Conservation (phyloP, 495 filamentous ascomycete genomes). For the Chaetomium fimeti region DNA sequence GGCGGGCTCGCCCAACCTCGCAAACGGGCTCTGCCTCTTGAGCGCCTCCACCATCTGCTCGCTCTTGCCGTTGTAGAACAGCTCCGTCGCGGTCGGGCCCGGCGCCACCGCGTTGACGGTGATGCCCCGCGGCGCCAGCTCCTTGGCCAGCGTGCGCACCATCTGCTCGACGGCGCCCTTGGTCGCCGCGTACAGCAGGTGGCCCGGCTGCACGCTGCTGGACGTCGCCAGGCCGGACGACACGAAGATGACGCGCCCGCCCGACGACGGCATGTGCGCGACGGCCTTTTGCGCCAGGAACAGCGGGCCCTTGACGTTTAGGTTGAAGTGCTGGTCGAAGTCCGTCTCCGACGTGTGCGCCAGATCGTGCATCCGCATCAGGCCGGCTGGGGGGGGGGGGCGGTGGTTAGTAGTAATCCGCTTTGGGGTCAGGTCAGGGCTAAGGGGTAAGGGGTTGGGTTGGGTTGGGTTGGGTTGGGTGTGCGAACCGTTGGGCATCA, state of each 20-base stretch:
- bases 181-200: conserved; percentile 60
- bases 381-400: conserved; percentile 43
- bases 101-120: conserved; percentile 64
- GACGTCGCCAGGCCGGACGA: conserved; percentile 52
- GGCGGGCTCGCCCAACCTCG: conserved; percentile 57
- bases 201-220: conserved; percentile 53
- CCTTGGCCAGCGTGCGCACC: conserved; percentile 61
- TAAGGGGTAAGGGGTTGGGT: too few relatives aligned
- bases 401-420: too few relatives aligned
- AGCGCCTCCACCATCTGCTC: conserved; percentile 58
- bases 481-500: conserved; percentile 52
- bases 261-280: conserved; percentile 56
- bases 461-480: too few relatives aligned
- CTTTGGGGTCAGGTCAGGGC: too few relatives aligned
- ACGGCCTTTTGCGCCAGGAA: conserved; percentile 65
- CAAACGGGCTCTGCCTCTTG: conserved; percentile 52
- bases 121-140: conserved; percentile 60
- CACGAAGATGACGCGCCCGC: conserved; percentile 60
- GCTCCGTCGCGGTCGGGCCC: conserved; percentile 64
- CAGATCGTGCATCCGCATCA: conserved; percentile 54
- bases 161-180: conserved; percentile 75
- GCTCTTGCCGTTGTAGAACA: conserved; percentile 62
- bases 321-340: conserved; percentile 54
- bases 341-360: conserved; percentile 57
- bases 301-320: conserved; percentile 69